Evolutionary conservation across 1,284 basidiomycete genomes (phyloP).

Genomic region (Fomitopsis schrenkii): DNA sequence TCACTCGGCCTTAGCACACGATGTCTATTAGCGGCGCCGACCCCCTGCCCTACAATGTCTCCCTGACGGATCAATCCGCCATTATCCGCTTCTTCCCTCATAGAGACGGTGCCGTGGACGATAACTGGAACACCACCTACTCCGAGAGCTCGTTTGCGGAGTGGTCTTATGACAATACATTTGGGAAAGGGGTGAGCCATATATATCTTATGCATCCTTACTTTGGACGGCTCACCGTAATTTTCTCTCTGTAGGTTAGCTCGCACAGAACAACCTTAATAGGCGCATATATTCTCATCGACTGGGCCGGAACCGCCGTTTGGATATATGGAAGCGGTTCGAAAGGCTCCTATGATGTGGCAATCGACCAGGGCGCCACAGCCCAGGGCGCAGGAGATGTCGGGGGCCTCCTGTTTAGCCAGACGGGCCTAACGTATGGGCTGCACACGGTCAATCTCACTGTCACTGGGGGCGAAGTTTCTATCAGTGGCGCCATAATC

Average conservation of each 20-base stretch:
- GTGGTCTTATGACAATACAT: background rate
- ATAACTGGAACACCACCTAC: background rate
- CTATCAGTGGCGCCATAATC: background rate
- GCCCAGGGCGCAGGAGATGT: background rate
- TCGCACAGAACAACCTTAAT: background rate
- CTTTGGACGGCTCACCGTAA: too few relatives aligned
- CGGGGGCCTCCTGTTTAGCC: background rate
- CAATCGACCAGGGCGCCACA: background rate
- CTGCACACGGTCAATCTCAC: background rate
- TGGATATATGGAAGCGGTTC: background rate
- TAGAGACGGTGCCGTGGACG: background rate
- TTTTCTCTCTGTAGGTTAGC: background rate
- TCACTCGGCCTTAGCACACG: too few relatives aligned
- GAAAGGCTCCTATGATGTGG: background rate
- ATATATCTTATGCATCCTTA: too few relatives aligned
- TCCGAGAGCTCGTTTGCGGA: background rate
- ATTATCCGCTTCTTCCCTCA: conserved; percentile 1
- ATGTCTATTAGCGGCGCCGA: too few relatives aligned
- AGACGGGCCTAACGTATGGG: background rate
- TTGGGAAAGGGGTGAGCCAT: background rate
- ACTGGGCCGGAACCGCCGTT: conserved; percentile 1
- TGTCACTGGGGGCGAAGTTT: background rate
- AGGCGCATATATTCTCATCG: background rate
- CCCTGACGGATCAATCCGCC: conserved; percentile 2
- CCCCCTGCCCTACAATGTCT: background rate